Conservation (phyloP, 352 stramenopile genomes). For the Saprolegnia diclina region DNA sequence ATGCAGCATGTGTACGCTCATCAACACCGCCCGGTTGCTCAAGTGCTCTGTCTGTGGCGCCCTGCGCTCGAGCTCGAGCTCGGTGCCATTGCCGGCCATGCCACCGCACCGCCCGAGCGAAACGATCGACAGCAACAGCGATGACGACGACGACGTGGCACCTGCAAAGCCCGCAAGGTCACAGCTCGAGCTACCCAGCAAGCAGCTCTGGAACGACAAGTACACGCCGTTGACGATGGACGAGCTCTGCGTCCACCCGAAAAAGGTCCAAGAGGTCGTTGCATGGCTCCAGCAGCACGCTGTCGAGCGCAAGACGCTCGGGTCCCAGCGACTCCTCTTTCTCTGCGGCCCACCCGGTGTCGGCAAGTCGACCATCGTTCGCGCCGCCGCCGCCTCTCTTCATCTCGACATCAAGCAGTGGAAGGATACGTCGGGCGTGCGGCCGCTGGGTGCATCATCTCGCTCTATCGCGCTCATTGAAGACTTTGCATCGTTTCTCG, state of each 20-base stretch:
- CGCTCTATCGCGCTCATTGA: slow-evolving; percentile 41
- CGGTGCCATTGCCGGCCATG: no score
- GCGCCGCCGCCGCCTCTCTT: slow-evolving; percentile 47
- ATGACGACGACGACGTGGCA: slow-evolving; percentile 27
- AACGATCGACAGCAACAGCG: slow-evolving; percentile 38
- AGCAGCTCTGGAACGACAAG: slow-evolving; percentile 47
- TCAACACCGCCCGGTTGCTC: slow-evolving; percentile 29
- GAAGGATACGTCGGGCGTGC: slow-evolving; percentile 57
- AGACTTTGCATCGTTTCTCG: slow-evolving; percentile 77
- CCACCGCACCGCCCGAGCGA: slow-evolving; percentile 18
- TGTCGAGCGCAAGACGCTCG: slow-evolving; percentile 10
- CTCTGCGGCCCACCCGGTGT: slow-evolving; percentile 70
- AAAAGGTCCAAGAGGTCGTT: slow-evolving; percentile 67
- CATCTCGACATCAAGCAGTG: slow-evolving; percentile 56
- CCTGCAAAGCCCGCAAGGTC: slow-evolving; percentile 1
- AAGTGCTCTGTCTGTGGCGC: slow-evolving; percentile 29
- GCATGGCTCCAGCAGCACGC: slow-evolving; percentile 50
- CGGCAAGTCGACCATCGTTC: slow-evolving; percentile 75
- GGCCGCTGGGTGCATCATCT: slow-evolving; percentile 52
- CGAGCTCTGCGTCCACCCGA: slow-evolving; percentile 79
- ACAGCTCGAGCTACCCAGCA: slow-evolving; percentile 7
- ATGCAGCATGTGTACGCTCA: slow-evolving; percentile 33
- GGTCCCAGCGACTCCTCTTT: slow-evolving; percentile 60
- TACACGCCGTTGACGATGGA: slow-evolving; percentile 41
- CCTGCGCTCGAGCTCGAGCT: slow-evolving; percentile 4